These are phyloP conservation scores for Oropetium thomaeum DNA, from an alignment of 176 grass and related monocot species.

Conservation along the genomic window DNA sequence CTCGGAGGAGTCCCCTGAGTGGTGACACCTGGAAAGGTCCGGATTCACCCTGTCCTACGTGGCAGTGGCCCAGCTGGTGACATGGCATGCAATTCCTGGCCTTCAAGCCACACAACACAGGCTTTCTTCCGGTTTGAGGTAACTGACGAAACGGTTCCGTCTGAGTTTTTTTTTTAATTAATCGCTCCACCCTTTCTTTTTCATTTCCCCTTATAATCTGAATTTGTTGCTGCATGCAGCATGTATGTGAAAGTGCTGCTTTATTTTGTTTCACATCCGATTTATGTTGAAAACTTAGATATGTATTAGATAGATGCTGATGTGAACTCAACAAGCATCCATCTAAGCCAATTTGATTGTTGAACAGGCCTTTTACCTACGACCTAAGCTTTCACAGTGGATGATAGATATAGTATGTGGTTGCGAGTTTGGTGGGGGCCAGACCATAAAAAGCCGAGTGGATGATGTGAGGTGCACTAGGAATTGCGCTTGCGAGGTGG, in stretches of 20 bases:
- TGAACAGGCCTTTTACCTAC: background rate
- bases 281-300: background rate
- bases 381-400: no score
- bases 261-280: background rate
- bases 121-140: background rate
- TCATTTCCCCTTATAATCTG: background rate
- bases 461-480: background rate
- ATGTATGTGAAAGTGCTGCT: background rate
- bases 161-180: background rate
- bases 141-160: background rate
- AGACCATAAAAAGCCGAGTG: background rate
- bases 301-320: background rate
- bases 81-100: constrained; percentile 16
- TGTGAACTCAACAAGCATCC: background rate
- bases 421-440: constrained; percentile 6
- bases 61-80: constrained; percentile 10
- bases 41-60: constrained; percentile 27
- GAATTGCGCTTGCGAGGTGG: background rate
- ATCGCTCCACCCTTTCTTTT: background rate
- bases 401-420: background rate
- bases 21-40: constrained; percentile 45
- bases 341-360: background rate
- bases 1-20: background rate
- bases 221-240: background rate
- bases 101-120: background rate